Evolutionary conservation across 2,329 filamentous ascomycete species (phyloP).

Genomic region (Ceratocystis colombiana): DNA sequence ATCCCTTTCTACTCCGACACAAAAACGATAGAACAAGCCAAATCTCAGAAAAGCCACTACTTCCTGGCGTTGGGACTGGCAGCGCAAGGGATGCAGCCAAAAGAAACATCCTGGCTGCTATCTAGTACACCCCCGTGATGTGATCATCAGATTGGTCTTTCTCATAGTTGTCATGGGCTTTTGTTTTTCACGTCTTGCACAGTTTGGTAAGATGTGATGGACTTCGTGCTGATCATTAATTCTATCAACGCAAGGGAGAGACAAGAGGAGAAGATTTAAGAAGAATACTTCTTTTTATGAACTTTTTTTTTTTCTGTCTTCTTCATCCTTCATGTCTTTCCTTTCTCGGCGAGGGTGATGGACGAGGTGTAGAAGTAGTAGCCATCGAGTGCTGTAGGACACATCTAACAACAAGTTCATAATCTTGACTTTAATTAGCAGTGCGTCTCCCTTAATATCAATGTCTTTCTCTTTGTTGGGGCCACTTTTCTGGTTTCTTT

Average conservation of each 20-base stretch:
- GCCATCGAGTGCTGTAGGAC: too few relatives aligned
- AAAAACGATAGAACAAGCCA: background rate
- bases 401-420: too few relatives aligned
- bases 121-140: too few relatives aligned
- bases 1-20: background rate
- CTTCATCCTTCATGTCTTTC: background rate
- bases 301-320: background rate
- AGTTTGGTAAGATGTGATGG: background rate
- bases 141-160: too few relatives aligned
- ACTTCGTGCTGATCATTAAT: background rate
- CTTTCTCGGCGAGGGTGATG: background rate
- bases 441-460: too few relatives aligned
- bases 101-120: too few relatives aligned
- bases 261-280: background rate
- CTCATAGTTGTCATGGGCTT: too few relatives aligned
- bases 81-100: too few relatives aligned
- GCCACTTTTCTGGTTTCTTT: too few relatives aligned
- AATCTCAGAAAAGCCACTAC: background rate
- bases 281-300: background rate
- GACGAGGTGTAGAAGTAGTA: background rate
- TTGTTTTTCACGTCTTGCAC: too few relatives aligned
- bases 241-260: constrained; percentile 9
- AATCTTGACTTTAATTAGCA: too few relatives aligned
- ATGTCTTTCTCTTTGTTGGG: too few relatives aligned
- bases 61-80: background rate